Evolutionary conservation across 1,139 yeast genomes (phyloP), one percentile per base, ranked within the genome.

Genomic region (Saccharomyces hybrid): DNA sequence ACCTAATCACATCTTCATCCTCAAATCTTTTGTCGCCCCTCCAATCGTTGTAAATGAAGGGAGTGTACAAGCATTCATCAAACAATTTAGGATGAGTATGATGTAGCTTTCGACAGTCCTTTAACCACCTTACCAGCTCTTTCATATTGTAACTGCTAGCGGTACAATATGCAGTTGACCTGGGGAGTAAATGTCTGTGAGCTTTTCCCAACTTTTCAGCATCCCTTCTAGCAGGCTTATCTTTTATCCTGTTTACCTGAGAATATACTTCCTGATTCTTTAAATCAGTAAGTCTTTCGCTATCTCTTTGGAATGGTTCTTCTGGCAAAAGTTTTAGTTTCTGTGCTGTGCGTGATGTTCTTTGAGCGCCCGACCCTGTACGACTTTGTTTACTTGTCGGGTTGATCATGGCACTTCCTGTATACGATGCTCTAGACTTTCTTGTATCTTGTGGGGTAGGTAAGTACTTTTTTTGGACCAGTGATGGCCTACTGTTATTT

Each of bases 101-200:
- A 65, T 85, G 88, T 2, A 79, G 75, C 58, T 88, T 75, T 64
- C 84, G 87, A 23, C 91, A 78, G 52, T 88, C 95, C 62, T 86
- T 84, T 53, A 93, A 73, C 90, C 97, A 93, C 62, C 95, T 76
- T 55, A 86, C 77, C 48, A 93, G 73, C 53, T 91, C 97, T 62
- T 86, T 82, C 95, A 93, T 88, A 60, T 82, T 83, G 68, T 90
- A 93, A 26, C 95, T 84, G 41, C 97, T 93, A 47, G 97, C 90
- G 0, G 98, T 91, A 72, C 98, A 91, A 68, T 90, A 93, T 0
- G 97, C 96, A 0, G 97, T 91, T 2, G 91, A 97, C 62, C 99
- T 75, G 1, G 99, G 95, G 53, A 87, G 74, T 52, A 86, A 71
- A 50, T 84, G 86, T 57, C 99, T 77, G 68, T 93, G 97, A 61